phyloP scores from a whole-genome alignment of 192 early-diverging fungal species.

The Linnemannia exigua region DNA sequence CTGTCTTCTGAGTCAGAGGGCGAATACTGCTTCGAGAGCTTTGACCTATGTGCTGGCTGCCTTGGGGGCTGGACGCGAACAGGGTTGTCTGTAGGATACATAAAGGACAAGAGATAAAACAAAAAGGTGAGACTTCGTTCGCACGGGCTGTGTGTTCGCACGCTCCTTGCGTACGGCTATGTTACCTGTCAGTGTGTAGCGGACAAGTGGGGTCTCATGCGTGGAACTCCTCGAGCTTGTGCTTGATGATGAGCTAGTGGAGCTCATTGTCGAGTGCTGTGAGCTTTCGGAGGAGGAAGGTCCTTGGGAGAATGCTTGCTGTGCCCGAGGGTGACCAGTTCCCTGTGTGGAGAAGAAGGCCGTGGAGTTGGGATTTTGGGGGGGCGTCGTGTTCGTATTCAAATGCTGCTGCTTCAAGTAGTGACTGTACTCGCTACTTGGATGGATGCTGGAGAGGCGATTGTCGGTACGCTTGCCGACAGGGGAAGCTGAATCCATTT shows the following conservation, averaged over 20 bases:
- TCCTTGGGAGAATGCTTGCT: slow-evolving; percentile 7
- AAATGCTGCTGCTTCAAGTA: slow-evolving; percentile 34
- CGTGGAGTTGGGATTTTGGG: neutral
- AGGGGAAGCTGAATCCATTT: slow-evolving; percentile 3
- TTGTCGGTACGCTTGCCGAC: slow-evolving; percentile 18
- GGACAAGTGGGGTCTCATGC: neutral
- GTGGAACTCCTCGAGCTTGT: slow-evolving; percentile 23
- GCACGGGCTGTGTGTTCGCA: neutral
- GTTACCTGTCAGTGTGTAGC: slow-evolving; percentile 27
- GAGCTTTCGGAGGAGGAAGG: slow-evolving; percentile 10
- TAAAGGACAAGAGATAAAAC: neutral
- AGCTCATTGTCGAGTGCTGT: slow-evolving; percentile 7
- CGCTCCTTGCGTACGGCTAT: neutral
- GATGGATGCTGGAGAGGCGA: slow-evolving; percentile 28
- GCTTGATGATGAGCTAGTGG: slow-evolving; percentile 3
- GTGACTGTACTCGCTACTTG: slow-evolving; percentile 29
- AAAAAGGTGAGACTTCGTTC: neutral
- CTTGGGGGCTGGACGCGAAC: slow-evolving; percentile 26
- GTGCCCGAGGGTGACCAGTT: slow-evolving; percentile 11
- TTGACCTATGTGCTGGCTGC: slow-evolving; percentile 34
- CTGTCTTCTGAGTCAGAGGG: slow-evolving; percentile 48
- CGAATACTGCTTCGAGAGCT: slow-evolving; percentile 48
- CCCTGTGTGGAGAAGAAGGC: neutral
- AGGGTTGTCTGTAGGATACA: slow-evolving; percentile 12
- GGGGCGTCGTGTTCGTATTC: neutral